These are phyloP conservation scores for Artemisia tridentata DNA, from an alignment of 129 eudicot species.

Conservation along the genomic window DNA sequence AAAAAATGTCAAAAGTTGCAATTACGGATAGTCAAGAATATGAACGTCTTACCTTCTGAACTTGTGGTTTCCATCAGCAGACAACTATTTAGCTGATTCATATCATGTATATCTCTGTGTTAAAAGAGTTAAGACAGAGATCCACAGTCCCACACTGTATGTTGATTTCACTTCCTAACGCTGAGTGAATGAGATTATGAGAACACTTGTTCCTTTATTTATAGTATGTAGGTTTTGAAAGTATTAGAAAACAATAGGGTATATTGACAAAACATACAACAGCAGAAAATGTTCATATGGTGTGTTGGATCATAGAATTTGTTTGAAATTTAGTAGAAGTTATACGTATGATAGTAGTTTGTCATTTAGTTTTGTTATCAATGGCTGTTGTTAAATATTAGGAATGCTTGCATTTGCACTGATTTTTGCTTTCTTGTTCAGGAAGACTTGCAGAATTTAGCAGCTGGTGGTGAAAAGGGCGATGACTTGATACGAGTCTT, in stretches of 20 bases:
- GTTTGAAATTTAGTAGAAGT: neutral
- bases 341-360: constrained; percentile 8
- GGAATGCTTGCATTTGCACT: neutral
- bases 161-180: no score
- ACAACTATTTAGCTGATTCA: neutral
- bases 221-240: no score
- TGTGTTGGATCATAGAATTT: constrained; percentile 1
- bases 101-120: no score
- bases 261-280: constrained; percentile 1
- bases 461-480: constrained; percentile 62
- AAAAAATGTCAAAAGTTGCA: no score
- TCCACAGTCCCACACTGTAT: neutral
- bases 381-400: neutral
- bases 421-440: constrained; percentile 18
- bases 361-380: neutral
- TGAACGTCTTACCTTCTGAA: neutral
- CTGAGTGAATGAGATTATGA: no score
- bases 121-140: neutral
- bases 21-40: neutral
- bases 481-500: constrained; percentile 83
- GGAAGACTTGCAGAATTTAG: constrained; percentile 71
- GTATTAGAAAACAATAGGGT: neutral
- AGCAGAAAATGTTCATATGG: neutral
- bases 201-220: no score
- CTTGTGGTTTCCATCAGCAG: neutral